Conservation (phyloP, 176 grass and related monocot genomes). For the Zea luxurians region DNA sequence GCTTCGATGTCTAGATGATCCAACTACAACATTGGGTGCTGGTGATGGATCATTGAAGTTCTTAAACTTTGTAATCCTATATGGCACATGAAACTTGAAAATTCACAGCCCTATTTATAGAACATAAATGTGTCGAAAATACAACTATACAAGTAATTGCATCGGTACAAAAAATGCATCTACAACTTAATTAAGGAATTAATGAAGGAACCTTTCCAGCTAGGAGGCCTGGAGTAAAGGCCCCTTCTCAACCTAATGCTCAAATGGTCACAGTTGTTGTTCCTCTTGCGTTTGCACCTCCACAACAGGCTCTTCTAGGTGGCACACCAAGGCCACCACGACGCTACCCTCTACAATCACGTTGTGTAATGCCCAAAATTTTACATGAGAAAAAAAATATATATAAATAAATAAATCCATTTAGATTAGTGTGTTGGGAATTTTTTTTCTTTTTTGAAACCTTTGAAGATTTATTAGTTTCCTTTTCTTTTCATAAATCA, state of each 20-base stretch:
- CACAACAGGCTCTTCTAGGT: not conserved
- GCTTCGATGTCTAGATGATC: no score
- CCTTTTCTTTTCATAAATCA: no score
- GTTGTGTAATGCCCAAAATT: no score
- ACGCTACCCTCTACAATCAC: no score
- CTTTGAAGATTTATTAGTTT: no score
- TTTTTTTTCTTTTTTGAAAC: no score
- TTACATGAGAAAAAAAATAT: no score
- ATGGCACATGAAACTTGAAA: no score
- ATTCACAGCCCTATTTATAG: not conserved
- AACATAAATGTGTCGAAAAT: not conserved
- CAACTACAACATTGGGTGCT: no score
- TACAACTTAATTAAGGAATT: not conserved
- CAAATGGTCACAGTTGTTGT: constrained; percentile 16
- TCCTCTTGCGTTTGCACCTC: constrained; percentile 42
- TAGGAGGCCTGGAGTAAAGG: constrained; percentile 91
- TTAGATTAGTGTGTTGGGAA: no score
- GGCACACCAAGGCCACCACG: no score
- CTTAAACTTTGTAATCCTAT: not conserved
- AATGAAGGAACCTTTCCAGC: constrained; percentile 72
- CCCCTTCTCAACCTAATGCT: constrained; percentile 86
- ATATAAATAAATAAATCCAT: no score
- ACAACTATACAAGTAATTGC: constrained; percentile 7
- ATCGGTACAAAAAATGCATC: not conserved
- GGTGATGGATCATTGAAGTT: not conserved